Base-by-base conservation (phyloP, 2,329 filamentous ascomycete genomes). In the Rhinocladiella mackenziei region DNA sequence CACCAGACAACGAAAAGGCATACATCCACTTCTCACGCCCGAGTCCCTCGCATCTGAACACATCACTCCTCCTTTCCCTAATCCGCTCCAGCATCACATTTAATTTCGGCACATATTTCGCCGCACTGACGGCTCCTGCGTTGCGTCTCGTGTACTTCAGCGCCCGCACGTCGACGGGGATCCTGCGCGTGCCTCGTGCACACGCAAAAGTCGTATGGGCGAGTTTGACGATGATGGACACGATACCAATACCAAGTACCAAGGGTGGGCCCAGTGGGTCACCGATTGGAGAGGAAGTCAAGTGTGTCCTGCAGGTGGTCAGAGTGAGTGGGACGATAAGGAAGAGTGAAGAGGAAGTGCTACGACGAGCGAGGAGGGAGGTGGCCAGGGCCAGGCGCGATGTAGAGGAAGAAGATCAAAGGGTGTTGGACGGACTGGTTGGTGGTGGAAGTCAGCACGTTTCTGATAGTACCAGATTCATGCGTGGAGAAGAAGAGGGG, bases 191-290 rank as follows among this genome's bases (percentile, higher is more conserved):
- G 53, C 80, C 86, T 2, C 81, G 92, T 45, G 80, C 82, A 11
- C 83, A 94, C 55, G 94, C 89, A 63, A 78, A 87, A 34, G 77
- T 96, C 51, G 82, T 95, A 3, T 98, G 92, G 92, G 83, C 89
- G 0, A 86, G 89, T 1, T 70, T 98, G 40, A 86, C 87, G 0
- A 86, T 89, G 56, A 84, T 92, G 72, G 81, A 81, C 15, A 74
- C 23, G 11, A 11, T 11, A 26, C 7, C 23, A n/a, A n/a, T n/a
- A n/a, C 23, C 7, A 7, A n/a, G n/a, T n/a, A n/a, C n/a, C n/a
- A n/a, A n/a, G n/a, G n/a, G n/a, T n/a, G n/a, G n/a, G n/a, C n/a
- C n/a, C n/a, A n/a, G n/a, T n/a, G n/a, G n/a, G n/a, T n/a, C n/a
- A n/a, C n/a, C n/a, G n/a, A 51, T 39, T 42, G 39, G 7, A 56